Evolutionary conservation across 371 early-diverging fungal species (phyloP).

Genomic region (Saksenaea oblongispora): DNA sequence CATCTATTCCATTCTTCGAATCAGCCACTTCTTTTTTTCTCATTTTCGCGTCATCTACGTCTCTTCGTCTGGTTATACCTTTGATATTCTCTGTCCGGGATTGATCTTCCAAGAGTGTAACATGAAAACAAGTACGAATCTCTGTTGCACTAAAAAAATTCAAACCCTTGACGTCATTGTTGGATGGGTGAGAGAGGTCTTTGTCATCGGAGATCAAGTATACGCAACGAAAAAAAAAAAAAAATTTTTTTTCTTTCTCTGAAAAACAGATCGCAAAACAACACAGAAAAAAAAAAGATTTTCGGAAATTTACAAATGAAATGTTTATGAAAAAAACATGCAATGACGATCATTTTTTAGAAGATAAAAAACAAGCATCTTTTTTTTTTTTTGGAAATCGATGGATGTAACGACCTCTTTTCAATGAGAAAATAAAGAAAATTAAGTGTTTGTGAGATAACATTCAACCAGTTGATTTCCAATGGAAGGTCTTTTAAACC

Average conservation of each 20-base stretch:
- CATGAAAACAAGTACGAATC: too few species aligned
- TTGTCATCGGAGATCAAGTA: background rate
- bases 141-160: too few species aligned
- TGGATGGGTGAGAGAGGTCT: too few species aligned
- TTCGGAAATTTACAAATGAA: slow-evolving; percentile 2
- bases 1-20: too few species aligned
- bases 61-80: too few species aligned
- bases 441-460: background rate
- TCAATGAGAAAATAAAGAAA: slow-evolving; percentile 6
- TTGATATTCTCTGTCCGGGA: too few species aligned
- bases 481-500: background rate
- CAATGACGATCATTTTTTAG: slow-evolving; percentile 1
- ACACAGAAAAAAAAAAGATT: background rate
- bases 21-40: too few species aligned
- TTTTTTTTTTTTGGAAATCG: background rate
- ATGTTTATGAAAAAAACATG: slow-evolving; percentile 4
- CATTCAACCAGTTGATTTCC: slow-evolving; percentile 1
- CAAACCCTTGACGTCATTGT: too few species aligned
- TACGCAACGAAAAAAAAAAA: background rate
- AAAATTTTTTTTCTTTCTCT: background rate
- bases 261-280: background rate
- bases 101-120: too few species aligned
- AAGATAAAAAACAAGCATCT: background rate
- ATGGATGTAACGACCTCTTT: background rate
- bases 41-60: too few species aligned